These are phyloP conservation scores for Volvariella volvacea DNA, from an alignment of 1,284 basidiomycete genomes.

Conservation along the genomic window DNA sequence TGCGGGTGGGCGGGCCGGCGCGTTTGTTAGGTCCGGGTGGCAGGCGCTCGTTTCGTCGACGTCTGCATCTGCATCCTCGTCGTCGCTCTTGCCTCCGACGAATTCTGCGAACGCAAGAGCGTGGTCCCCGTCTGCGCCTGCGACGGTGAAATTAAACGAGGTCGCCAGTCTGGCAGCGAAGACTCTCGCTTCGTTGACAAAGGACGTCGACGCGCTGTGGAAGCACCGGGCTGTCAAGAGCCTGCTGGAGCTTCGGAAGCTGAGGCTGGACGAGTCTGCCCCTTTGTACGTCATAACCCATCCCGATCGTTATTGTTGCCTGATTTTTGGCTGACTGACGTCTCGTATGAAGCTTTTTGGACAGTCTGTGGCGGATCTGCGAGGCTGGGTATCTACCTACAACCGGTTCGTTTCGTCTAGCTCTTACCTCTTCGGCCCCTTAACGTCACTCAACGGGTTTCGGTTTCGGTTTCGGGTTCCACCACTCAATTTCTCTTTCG, in stretches of 20 bases:
- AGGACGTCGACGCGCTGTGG: slow-evolving; percentile 60
- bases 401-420: slow-evolving; percentile 41
- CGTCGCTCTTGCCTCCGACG: slow-evolving; percentile 14
- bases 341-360: slow-evolving; percentile 49
- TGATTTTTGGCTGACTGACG: not conserved
- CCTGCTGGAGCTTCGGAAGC: slow-evolving; percentile 47
- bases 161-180: slow-evolving; percentile 48
- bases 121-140: too few relatives aligned
- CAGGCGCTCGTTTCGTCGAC: slow-evolving; percentile 46
- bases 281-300: slow-evolving; percentile 48
- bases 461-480: too few relatives aligned
- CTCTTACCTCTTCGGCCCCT: not conserved
- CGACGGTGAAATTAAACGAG: slow-evolving; percentile 19
- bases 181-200: slow-evolving; percentile 38
- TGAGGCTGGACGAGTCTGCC: slow-evolving; percentile 70
- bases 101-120: too few relatives aligned
- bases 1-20: slow-evolving; percentile 49
- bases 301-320: slow-evolving; percentile 7
- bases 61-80: slow-evolving; percentile 19
- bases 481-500: not conserved
- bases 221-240: slow-evolving; percentile 54
- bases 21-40: slow-evolving; percentile 64
- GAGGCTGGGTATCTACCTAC: slow-evolving; percentile 64
- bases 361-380: slow-evolving; percentile 56
- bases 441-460: slow-evolving; percentile 4